Conservation (phyloP, 2,329 filamentous ascomycete species). For the Aspergillus oerlinghausenensis region DNA sequence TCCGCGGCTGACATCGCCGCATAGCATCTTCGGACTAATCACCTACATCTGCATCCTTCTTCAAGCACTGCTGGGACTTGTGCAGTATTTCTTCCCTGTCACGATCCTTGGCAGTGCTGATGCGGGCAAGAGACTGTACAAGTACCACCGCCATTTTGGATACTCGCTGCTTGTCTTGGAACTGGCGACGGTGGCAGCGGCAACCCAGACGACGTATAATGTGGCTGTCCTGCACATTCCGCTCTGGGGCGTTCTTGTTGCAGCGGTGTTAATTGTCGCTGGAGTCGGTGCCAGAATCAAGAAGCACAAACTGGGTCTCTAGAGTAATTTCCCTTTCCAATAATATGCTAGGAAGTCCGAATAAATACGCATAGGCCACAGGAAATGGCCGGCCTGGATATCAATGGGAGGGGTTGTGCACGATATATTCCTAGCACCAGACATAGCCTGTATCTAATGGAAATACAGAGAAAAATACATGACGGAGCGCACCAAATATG, state of each 20-base stretch:
- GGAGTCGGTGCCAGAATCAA: slow-evolving; percentile 77
- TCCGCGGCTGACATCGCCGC: slow-evolving; percentile 67
- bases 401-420: too few species aligned
- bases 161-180: slow-evolving; percentile 69
- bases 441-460: neutral
- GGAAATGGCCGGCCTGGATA: too few species aligned
- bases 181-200: slow-evolving; percentile 68
- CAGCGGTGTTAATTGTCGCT: slow-evolving; percentile 60
- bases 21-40: slow-evolving; percentile 76
- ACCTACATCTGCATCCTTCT: slow-evolving; percentile 66
- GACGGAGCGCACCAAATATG: neutral
- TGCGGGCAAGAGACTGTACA: slow-evolving; percentile 78
- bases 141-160: slow-evolving; percentile 77
- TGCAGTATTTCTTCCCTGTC: slow-evolving; percentile 70
- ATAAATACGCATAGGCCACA: too few species aligned
- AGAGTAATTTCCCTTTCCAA: neutral
- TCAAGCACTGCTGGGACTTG: slow-evolving; percentile 75
- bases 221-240: slow-evolving; percentile 63
- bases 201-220: slow-evolving; percentile 73
- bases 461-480: neutral
- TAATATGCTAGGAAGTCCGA: neutral
- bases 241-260: slow-evolving; percentile 69
- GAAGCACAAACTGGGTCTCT: slow-evolving; percentile 70
- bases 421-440: too few species aligned
- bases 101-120: slow-evolving; percentile 70